Percentiles rank a stretch among this genome's conserved stretches.
phyloP scores from a whole-genome alignment of 208 protist species.

The Leishmania turanica region DNA sequence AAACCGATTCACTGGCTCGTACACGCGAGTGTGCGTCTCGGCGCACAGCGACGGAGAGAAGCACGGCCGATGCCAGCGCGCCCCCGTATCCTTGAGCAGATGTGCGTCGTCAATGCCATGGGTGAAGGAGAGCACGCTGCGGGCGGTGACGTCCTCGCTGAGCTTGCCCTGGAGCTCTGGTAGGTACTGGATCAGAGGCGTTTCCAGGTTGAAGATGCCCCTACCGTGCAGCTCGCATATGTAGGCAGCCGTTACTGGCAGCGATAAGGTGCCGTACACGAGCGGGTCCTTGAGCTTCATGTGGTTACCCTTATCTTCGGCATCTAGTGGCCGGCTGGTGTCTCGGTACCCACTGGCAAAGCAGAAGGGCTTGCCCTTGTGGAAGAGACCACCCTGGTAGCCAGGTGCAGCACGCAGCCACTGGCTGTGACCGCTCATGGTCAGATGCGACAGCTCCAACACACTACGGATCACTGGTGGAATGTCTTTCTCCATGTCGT shows the following conservation, averaged over 20 bases:
- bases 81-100: conserved; percentile 53
- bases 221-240: conserved; percentile 79
- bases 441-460: conserved; percentile 74
- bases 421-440: conserved; percentile 83
- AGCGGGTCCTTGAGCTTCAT: conserved; percentile 85
- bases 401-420: conserved; percentile 71
- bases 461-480: conserved; percentile 85
- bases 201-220: conserved; percentile 58
- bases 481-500: conserved; percentile 64
- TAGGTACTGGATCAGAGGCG: conserved; percentile 57
- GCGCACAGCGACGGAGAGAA: conserved; percentile 44
- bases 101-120: conserved; percentile 54
- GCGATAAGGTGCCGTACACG: conserved; percentile 61
- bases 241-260: conserved; percentile 76
- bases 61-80: conserved; percentile 16
- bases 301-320: conserved; percentile 89
- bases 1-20: conserved; percentile 65
- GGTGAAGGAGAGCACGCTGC: conserved; percentile 66
- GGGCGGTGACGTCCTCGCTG: conserved; percentile 45
- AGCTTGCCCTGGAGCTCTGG: conserved; percentile 63
- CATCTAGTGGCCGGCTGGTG: conserved; percentile 55
- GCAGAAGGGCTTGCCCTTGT: conserved; percentile 77
- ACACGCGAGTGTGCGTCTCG: conserved; percentile 42
- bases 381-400: conserved; percentile 81
- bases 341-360: conserved; percentile 85